These are phyloP conservation scores for Acanthamoeba lenticulata DNA, from an alignment of 208 protist species.

Conservation along the genomic window DNA sequence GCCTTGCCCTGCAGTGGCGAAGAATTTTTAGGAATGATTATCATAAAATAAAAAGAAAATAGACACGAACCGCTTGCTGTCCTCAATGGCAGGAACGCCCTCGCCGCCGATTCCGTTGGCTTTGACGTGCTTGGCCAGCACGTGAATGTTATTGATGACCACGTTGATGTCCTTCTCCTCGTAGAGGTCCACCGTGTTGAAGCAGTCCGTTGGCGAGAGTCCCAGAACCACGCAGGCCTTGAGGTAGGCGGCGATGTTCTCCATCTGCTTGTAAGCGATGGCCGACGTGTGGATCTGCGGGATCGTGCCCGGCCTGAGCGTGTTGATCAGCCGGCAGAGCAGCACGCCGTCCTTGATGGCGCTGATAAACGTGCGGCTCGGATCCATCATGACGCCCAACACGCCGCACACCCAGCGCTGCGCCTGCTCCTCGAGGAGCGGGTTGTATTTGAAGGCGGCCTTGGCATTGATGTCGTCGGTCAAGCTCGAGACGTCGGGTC, in stretches of 20 bases:
- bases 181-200: conserved; percentile 70
- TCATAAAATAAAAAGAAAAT: not conserved
- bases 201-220: conserved; percentile 17
- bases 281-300: conserved; percentile 58
- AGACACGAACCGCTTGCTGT: not conserved
- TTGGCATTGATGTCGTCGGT: conserved; percentile 73
- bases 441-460: conserved; percentile 79
- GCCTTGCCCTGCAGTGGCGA: not conserved
- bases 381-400: conserved; percentile 38
- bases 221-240: conserved; percentile 63
- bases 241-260: conserved; percentile 76
- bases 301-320: not conserved
- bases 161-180: conserved; percentile 73
- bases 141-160: conserved; percentile 77
- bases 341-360: conserved; percentile 73
- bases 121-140: conserved; percentile 61
- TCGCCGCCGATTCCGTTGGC: not conserved
- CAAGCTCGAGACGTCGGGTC: conserved; percentile 66
- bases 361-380: conserved; percentile 1
- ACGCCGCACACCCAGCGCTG: conserved; percentile 67
- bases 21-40: not conserved
- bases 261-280: conserved; percentile 78
- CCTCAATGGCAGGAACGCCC: conserved; percentile 63
- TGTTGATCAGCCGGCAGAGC: conserved; percentile 66
- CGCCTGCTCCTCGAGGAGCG: conserved; percentile 72